Conservation (phyloP, 139 green algal genomes). For the Asterochloris erici region DNA sequence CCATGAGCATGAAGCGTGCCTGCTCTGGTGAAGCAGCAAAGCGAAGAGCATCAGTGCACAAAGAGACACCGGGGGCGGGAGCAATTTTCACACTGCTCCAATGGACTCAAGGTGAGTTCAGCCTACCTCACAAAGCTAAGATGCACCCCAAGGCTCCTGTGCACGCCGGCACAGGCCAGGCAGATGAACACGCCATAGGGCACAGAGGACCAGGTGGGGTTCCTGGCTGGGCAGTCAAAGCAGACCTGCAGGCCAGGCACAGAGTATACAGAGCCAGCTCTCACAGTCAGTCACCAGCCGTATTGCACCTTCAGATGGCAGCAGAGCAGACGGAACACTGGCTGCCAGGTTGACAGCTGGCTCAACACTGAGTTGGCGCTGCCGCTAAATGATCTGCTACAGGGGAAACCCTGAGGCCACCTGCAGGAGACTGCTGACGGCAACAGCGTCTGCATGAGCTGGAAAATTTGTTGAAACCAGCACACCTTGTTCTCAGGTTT, state of each 20-base stretch:
- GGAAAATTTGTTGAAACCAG: not conserved
- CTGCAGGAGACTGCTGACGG: too few species aligned
- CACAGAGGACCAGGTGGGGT: constrained; percentile 93
- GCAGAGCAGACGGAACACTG: not conserved
- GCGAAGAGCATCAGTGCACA: not conserved
- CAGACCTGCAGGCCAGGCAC: constrained; percentile 60
- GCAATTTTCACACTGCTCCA: too few species aligned
- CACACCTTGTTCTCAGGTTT: constrained; percentile 92
- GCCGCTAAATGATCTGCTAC: not conserved
- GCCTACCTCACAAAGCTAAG: constrained; percentile 86
- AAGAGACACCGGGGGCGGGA: not conserved
- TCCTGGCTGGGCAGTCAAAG: constrained; percentile 96
- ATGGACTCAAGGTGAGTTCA: not conserved
- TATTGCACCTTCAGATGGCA: not conserved
- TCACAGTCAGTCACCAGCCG: not conserved
- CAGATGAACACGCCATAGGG: constrained; percentile 98
- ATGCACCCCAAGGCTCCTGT: constrained; percentile 93
- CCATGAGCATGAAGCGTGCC: too few species aligned
- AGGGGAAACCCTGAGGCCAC: not conserved
- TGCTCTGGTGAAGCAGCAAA: too few species aligned
- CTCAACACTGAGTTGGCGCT: not conserved
- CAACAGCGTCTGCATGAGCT: not conserved
- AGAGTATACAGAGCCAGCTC: not conserved
- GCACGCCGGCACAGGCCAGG: constrained; percentile 90
- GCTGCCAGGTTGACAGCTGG: not conserved